Evolutionary conservation across 2,329 filamentous ascomycete species (phyloP), one percentile per base, ranked within the genome.

Genomic region (Lanzia echinophila): DNA sequence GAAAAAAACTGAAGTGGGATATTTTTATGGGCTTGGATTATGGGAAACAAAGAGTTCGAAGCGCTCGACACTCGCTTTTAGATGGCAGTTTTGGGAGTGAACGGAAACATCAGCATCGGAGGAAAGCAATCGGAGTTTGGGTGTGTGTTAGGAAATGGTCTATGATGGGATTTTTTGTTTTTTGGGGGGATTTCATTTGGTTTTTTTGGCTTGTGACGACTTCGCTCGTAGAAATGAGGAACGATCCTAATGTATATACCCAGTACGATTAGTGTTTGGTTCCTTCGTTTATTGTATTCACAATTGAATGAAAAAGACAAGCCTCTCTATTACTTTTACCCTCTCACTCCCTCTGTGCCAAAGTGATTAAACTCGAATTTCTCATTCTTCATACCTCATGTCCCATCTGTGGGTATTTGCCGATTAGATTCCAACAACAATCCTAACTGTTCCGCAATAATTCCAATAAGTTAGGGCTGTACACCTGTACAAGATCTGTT

Each of bases 11-110:
- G 53, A 58, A 51, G 42, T 54, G 54, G 49, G 32, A 56, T 47
- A 42, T 33, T 36, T 58, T 24, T 32, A 56, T 56, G 36, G 43
- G 50, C 34, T 47, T 53, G 50, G 50, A 44, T 47, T 38, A 41
- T 34, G 42, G 48, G 47, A 58, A 60, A 62, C 60, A 50, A 42
- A 59, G 63, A 64, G 63, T 63, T 65, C 62, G 62, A 65, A 66
- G 65, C 58, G 65, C 64, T 67, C 63, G 64, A 66, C 62, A 65
- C 62, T 66, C 63, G 59, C 60, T 64, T n/a, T 56, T 60, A 62
- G 59, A 63, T 38, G 50, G 50, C 20, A 44, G 22, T 56, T 54
- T 56, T 54, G 54, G 57, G 56, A 46, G 55, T 55, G 55, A 56
- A 24, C 5, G 15, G 59, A 44, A 38, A 54, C 56, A 57, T 55